Conservation (phyloP, 108 stramenopile species). For the Cylindrotheca closterium region DNA sequence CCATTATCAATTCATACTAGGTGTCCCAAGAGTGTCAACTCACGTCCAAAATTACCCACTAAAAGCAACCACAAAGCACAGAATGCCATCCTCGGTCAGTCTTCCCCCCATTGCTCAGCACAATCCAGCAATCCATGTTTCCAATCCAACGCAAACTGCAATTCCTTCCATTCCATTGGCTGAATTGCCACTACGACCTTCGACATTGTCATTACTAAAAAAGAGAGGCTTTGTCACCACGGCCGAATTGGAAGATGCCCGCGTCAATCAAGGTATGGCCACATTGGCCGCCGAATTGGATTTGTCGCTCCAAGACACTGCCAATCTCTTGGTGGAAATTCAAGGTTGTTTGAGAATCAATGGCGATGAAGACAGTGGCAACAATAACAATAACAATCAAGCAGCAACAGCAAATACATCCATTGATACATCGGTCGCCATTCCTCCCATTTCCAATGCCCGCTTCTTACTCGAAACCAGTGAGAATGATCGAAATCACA, state of each 20-base stretch:
- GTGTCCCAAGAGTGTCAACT: too few relatives aligned
- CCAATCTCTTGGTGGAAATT: constrained; percentile 34
- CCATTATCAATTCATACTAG: too few relatives aligned
- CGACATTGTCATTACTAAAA: constrained; percentile 56
- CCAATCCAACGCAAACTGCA: too few relatives aligned
- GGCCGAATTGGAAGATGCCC: constrained; percentile 50
- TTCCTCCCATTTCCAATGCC: background rate
- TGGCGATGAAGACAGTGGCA: constrained; percentile 7
- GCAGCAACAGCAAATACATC: constrained; percentile 5
- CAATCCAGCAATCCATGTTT: too few relatives aligned
- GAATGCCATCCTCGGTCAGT: too few relatives aligned
- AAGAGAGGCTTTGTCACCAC: constrained; percentile 63
- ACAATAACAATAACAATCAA: background rate
- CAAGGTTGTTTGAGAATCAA: constrained; percentile 16
- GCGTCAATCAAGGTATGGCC: constrained; percentile 21
- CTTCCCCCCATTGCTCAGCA: too few relatives aligned
- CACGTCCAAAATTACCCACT: too few relatives aligned
- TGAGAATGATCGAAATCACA: constrained; percentile 16
- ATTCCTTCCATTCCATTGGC: constrained; percentile 49
- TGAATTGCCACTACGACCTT: constrained; percentile 68
- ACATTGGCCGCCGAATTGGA: constrained; percentile 51
- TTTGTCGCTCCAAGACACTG: constrained; percentile 27
- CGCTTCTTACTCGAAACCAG: background rate
- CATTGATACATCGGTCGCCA: too few relatives aligned
- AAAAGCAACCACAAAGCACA: too few relatives aligned